Evolutionary conservation across 2,329 filamentous ascomycete genomes (phyloP), one percentile per base, ranked within the genome.

Genomic region (Cytospora paraplurivora): DNA sequence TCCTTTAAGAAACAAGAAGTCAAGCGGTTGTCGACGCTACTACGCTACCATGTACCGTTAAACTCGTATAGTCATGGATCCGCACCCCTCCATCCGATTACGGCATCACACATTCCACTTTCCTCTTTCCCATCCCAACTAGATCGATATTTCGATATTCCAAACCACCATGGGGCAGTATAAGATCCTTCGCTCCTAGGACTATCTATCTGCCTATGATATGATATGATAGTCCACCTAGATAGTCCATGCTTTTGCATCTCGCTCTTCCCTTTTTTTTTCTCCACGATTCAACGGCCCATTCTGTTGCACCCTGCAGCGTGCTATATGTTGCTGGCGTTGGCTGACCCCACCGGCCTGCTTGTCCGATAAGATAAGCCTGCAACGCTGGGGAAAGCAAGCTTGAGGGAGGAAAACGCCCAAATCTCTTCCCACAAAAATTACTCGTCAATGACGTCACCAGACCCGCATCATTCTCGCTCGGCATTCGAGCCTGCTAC

Each of bases 81-180:
- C 27, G 4, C 27, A 41, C 58, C 58, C 58, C 58, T 61, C 56
- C 59, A 61, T 35, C 38, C 19, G 50, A 32, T 37, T 49, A 55
- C 33, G 21, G 3, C 32, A 61, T 61, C 59, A 50, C 51, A 61
- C 59, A 32, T 61, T 61, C 59, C 27, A 27, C 27, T 27, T 27
- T 27, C 7, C 59, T 61, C 51, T 61, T 61, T 61, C 59, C 59
- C 59, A 61, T 61, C 32, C 34, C 44, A 55, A 21, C 50, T 41
- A 50, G 60, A 62, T 58, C 44, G 56, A 34, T 34, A 27, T 54
- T 63, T 61, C 59, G 59, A 63, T 41, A 58, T 34, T 44, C 47
- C 52, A 51, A 47, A 47, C 11, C 44, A 17, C 17, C 44, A 10
- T 47, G 38, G 38, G 38, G 38, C 10, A 10, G 7, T 8, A 8